These are phyloP conservation scores for Clitoria ternatea DNA, from an alignment of 306 rosid genomes.

Conservation along the genomic window DNA sequence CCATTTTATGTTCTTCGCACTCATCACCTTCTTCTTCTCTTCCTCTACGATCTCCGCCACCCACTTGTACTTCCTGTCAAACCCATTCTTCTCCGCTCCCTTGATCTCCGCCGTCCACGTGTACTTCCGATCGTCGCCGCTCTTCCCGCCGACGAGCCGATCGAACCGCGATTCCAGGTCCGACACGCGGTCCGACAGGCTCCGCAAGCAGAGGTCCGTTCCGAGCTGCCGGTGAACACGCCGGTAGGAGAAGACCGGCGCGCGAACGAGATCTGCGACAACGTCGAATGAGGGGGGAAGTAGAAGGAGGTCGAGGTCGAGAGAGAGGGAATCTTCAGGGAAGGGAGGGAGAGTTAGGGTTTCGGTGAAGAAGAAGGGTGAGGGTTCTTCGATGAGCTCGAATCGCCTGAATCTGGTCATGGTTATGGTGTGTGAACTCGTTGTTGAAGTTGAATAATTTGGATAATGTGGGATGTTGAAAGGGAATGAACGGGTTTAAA, in stretches of 20 bases:
- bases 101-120: conserved; percentile 81
- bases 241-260: conserved; percentile 34
- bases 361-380: conserved; percentile 29
- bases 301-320: conserved; percentile 32
- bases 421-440: conserved; percentile 17
- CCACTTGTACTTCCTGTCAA: conserved; percentile 73
- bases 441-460: not conserved
- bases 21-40: conserved; percentile 39
- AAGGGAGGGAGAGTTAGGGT: conserved; percentile 49
- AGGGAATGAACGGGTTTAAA: conserved; percentile 18
- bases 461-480: conserved; percentile 16
- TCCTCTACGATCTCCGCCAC: conserved; percentile 60
- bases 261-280: conserved; percentile 49
- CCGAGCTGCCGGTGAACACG: conserved; percentile 41
- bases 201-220: conserved; percentile 40
- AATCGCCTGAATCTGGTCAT: conserved; percentile 65
- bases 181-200: conserved; percentile 55
- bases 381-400: conserved; percentile 53
- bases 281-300: conserved; percentile 31
- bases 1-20: conserved; percentile 59
- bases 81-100: conserved; percentile 45
- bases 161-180: conserved; percentile 73
- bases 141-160: conserved; percentile 36
- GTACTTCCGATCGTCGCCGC: conserved; percentile 63
- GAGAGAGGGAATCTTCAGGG: conserved; percentile 35